A percentile compares a stretch with the other conserved stretches of the same genome.
phyloP scores from a whole-genome alignment of 257 asterid species.

The Ballota nigra region DNA sequence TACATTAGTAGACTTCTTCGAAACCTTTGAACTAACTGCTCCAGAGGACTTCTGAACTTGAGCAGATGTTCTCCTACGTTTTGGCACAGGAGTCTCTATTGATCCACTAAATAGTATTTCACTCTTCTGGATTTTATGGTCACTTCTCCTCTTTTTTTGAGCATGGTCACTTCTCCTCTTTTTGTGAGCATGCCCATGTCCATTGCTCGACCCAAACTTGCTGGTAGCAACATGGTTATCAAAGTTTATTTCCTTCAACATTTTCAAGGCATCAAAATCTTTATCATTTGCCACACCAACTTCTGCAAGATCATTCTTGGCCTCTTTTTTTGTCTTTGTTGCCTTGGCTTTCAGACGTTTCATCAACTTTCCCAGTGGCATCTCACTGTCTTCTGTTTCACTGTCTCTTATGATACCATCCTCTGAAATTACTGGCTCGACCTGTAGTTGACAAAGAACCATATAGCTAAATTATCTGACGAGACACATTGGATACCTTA shows the following conservation, averaged over 20 bases:
- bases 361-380: slow-evolving; percentile 83
- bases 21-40: slow-evolving; percentile 38
- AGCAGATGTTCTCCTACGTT: slow-evolving; percentile 19
- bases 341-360: slow-evolving; percentile 77
- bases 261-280: slow-evolving; percentile 64
- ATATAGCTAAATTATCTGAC: slow-evolving; percentile 18
- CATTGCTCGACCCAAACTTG: slow-evolving; percentile 58
- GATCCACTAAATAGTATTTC: too few species aligned
- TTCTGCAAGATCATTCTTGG: slow-evolving; percentile 43
- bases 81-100: too few species aligned
- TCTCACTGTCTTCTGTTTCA: slow-evolving; percentile 85
- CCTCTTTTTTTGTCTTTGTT: slow-evolving; percentile 65
- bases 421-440: slow-evolving; percentile 46
- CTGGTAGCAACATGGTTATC: slow-evolving; percentile 40
- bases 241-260: slow-evolving; percentile 78
- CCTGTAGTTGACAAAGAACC: slow-evolving; percentile 41
- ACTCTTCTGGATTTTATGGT: too few species aligned
- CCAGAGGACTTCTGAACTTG: slow-evolving; percentile 41
- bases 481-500: neutral
- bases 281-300: slow-evolving; percentile 42
- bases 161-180: slow-evolving; percentile 28
- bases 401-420: slow-evolving; percentile 76
- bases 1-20: slow-evolving; percentile 30
- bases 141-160: too few species aligned
- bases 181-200: slow-evolving; percentile 48